A percentile compares a stretch with the other conserved stretches of the same genome.
Evolutionary conservation across 2,329 filamentous ascomycete genomes (phyloP).

Genomic region (Hypoxylon sp.): DNA sequence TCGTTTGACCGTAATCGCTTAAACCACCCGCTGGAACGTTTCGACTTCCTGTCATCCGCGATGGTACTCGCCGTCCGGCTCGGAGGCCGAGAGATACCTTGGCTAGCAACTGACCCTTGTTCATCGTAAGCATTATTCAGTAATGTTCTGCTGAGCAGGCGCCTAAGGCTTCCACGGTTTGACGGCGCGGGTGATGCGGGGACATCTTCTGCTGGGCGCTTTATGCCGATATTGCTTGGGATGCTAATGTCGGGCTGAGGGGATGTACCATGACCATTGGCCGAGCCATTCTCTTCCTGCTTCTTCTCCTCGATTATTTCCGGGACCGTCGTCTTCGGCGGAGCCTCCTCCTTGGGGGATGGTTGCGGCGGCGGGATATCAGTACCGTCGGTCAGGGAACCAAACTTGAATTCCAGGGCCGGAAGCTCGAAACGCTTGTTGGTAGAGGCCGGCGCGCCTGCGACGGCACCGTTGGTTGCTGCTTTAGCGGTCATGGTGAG

Average conservation of each 20-base stretch:
- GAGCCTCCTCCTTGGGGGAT: slow-evolving; percentile 59
- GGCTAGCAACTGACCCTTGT: slow-evolving; percentile 49
- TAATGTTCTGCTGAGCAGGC: slow-evolving; percentile 63
- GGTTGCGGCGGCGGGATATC: slow-evolving; percentile 66
- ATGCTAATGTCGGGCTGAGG: slow-evolving; percentile 44
- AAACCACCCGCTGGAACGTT: slow-evolving; percentile 67
- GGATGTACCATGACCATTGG: slow-evolving; percentile 54
- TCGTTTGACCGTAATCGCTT: slow-evolving; percentile 57
- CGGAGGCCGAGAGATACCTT: slow-evolving; percentile 52
- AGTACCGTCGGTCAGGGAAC: slow-evolving; percentile 67
- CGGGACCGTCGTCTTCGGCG: slow-evolving; percentile 48
- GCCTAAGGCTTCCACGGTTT: slow-evolving; percentile 63
- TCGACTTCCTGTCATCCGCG: slow-evolving; percentile 61
- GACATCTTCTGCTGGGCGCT: slow-evolving; percentile 59
- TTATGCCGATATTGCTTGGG: slow-evolving; percentile 51
- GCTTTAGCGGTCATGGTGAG: slow-evolving; percentile 37
- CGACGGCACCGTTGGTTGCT: slow-evolving; percentile 33
- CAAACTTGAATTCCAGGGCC: slow-evolving; percentile 65
- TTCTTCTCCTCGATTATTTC: slow-evolving; percentile 39
- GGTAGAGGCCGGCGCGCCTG: slow-evolving; percentile 30
- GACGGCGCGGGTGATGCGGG: slow-evolving; percentile 62
- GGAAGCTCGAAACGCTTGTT: slow-evolving; percentile 63
- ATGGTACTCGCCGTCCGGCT: slow-evolving; percentile 60
- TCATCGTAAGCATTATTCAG: slow-evolving; percentile 62
- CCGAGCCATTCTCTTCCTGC: slow-evolving; percentile 40